phyloP scores from a whole-genome alignment of 78 protist genomes.

The Planoprotostelium fungivorum region DNA sequence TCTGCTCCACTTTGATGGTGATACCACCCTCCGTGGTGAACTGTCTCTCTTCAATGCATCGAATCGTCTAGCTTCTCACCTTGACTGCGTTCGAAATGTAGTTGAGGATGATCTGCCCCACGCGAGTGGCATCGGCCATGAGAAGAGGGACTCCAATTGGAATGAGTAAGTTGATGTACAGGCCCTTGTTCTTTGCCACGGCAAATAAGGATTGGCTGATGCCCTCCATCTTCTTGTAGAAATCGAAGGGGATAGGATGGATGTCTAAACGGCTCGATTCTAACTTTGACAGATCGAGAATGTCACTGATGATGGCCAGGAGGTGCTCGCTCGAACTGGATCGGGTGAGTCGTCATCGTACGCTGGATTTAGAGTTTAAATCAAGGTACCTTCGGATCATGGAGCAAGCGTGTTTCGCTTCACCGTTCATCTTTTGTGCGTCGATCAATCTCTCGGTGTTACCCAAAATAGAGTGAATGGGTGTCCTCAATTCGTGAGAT shows the following conservation, averaged over 20 bases:
- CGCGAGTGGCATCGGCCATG: background rate
- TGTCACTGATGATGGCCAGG: slow-evolving; percentile 32
- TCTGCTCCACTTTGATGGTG: background rate
- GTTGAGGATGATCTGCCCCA: background rate
- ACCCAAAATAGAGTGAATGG: background rate
- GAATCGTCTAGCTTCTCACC: too few relatives aligned
- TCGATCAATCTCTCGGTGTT: background rate
- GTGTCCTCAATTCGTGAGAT: background rate
- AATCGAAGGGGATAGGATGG: slow-evolving; percentile 9
- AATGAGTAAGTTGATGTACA: slow-evolving; percentile 10
- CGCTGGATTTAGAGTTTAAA: background rate
- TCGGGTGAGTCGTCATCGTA: background rate
- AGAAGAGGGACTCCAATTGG: background rate
- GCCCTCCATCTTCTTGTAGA: slow-evolving; percentile 27
- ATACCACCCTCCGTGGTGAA: background rate
- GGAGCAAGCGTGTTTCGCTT: background rate
- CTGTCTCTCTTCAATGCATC: background rate
- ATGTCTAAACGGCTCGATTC: slow-evolving; percentile 24
- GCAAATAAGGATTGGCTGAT: slow-evolving; percentile 15
- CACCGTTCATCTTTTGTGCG: background rate
- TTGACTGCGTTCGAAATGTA: background rate
- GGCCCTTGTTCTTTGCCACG: slow-evolving; percentile 33
- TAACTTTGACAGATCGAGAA: slow-evolving; percentile 36
- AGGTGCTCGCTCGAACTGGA: slow-evolving; percentile 16
- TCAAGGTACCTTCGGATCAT: background rate